These are phyloP conservation scores for Coemansia biformis DNA, from an alignment of 192 early-diverging fungal genomes.

Conservation along the genomic window DNA sequence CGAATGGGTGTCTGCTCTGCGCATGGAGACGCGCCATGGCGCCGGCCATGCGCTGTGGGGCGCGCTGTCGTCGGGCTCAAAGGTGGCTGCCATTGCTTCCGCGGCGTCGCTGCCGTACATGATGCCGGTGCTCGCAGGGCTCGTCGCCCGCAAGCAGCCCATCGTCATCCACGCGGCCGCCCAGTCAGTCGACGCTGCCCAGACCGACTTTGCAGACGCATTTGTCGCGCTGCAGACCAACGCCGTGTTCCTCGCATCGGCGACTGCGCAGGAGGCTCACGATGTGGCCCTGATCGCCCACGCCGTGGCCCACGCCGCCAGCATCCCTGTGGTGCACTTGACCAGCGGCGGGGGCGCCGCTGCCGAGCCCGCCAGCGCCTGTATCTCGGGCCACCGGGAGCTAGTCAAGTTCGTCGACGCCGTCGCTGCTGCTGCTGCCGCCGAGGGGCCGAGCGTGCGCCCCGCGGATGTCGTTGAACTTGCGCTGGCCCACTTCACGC, in stretches of 20 bases:
- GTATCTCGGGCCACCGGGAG: constrained; percentile 51
- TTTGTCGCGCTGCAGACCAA: constrained; percentile 73
- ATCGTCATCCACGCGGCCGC: constrained; percentile 82
- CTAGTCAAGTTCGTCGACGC: constrained; percentile 46
- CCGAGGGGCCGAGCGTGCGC: background rate
- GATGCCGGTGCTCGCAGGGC: constrained; percentile 75
- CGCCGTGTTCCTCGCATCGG: constrained; percentile 68
- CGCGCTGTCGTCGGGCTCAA: constrained; percentile 52
- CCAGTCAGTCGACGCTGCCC: constrained; percentile 55
- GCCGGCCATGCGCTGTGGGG: constrained; percentile 76
- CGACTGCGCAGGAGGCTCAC: constrained; percentile 79
- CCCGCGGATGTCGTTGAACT: constrained; percentile 14
- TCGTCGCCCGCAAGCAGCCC: constrained; percentile 57
- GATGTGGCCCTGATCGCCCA: constrained; percentile 84
- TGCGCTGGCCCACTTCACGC: constrained; percentile 43
- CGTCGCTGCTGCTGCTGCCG: background rate
- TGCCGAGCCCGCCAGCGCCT: constrained; percentile 49
- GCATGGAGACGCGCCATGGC: constrained; percentile 74
- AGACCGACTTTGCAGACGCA: constrained; percentile 67
- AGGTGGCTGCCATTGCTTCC: constrained; percentile 59
- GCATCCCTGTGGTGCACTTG: constrained; percentile 75
- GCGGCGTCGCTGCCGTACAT: constrained; percentile 72
- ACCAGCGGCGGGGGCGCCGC: constrained; percentile 66
- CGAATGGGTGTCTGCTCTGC: constrained; percentile 61
- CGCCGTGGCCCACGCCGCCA: constrained; percentile 57